A percentile compares a stretch with the other conserved stretches of the same genome.
These are phyloP conservation scores for Citeromyces siamensis DNA, from an alignment of 1,139 yeast species.

Conservation along the genomic window DNA sequence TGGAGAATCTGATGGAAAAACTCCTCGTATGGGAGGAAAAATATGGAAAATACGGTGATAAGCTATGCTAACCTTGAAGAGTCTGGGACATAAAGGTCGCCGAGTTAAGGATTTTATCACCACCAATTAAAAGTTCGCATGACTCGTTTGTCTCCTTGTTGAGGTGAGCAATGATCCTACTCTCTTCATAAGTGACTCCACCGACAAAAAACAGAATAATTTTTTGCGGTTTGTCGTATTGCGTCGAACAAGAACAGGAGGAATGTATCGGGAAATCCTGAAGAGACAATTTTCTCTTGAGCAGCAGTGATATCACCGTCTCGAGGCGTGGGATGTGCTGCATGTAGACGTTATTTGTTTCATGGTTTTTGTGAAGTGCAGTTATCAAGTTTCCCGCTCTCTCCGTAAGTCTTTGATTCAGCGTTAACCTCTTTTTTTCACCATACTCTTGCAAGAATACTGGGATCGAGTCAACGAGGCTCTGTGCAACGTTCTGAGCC, in stretches of 20 bases:
- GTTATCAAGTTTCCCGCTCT: constrained; percentile 14
- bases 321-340: constrained; percentile 71
- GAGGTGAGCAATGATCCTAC: constrained; percentile 66
- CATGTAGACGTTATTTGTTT: constrained; percentile 38
- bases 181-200: constrained; percentile 89
- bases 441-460: constrained; percentile 28
- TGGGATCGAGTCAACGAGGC: constrained; percentile 19
- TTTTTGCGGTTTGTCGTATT: constrained; percentile 9
- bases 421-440: constrained; percentile 21
- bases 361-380: constrained; percentile 14
- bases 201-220: constrained; percentile 76
- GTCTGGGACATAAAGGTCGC: constrained; percentile 32
- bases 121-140: constrained; percentile 58
- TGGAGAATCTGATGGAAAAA: constrained; percentile 61
- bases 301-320: constrained; percentile 31
- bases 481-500: constrained; percentile 21
- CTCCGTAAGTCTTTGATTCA: constrained; percentile 12
- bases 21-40: constrained; percentile 69
- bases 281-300: constrained; percentile 35
- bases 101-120: constrained; percentile 59
- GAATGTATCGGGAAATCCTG: constrained; percentile 22
- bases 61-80: not conserved
- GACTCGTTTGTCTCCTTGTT: constrained; percentile 33
- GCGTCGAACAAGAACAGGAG: constrained; percentile 9
- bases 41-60: constrained; percentile 27